Evolutionary conservation across 192 early-diverging fungal genomes (phyloP), one percentile per base, ranked within the genome.

Genomic region (Podila horticola): DNA sequence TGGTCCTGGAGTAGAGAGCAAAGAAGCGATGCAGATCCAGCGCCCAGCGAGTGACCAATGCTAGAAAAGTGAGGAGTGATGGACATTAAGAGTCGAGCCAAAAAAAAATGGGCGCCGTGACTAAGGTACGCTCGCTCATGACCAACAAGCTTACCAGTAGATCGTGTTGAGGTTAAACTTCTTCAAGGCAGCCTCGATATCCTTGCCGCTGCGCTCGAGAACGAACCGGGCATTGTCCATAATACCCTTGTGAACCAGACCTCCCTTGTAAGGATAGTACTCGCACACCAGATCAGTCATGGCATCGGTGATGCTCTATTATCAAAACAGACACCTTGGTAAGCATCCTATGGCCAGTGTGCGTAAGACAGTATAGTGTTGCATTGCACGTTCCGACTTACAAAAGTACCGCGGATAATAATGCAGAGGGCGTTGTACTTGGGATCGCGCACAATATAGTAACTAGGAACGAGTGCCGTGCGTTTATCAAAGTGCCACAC

Each of bases 11-110:
- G 69, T 19, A 84, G 67, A 13, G 79, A 62, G 49, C 77, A 82
- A 1, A 82, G 66, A 0, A 84, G 29, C 10, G 83, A 72, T 36
- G 76, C 66, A 1, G 79, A 69, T 20, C 77, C 72, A 2, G 77
- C 83, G 26, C 83, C 83, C n/a, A 84, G 66, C 11, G 84, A 85
- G 48, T 85, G 84, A 22, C 84, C 84, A 45, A 85, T 85, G 22
- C 76, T 71, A 11, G 22, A 49, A 57, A 33, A 38, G 5, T 30
- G 51, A 45, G 33, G 5, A 30, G n/a, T n/a, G 5, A 60, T 34
- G 34, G 15, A 64, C 38, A 45, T 45, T 45, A 9, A 62, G 28
- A 34, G 30, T 29, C 6, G 30, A 26, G 9, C 22, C 22, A 55
- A 3, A 26, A 22, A 2, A 5, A 55, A n/a, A n/a, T n/a, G n/a